Evolutionary conservation across 768 basidiomycete species (phyloP).

Genomic region (Boletus sp.): DNA sequence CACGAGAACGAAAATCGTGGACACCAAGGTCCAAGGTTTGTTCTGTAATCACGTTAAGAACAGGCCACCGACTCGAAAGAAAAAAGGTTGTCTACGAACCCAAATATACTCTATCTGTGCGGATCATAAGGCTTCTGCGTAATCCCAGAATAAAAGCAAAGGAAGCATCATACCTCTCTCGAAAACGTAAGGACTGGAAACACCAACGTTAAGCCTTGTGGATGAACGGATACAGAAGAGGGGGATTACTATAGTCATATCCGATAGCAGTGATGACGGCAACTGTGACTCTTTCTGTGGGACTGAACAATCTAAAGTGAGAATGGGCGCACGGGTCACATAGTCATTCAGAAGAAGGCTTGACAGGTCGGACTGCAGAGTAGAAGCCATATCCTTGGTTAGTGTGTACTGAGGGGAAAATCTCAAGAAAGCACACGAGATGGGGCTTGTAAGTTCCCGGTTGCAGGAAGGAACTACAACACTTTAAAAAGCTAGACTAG

Average conservation of each 20-base stretch:
- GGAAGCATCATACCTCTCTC: not conserved
- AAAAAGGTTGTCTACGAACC: not conserved
- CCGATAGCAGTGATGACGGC: not conserved
- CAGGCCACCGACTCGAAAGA: not conserved
- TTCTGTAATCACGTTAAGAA: not conserved
- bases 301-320: not conserved
- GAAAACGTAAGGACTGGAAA: not conserved
- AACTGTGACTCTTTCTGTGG: not conserved
- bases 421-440: not conserved
- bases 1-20: not conserved
- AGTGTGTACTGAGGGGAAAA: too few species aligned
- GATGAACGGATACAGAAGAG: too few species aligned
- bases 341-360: not conserved
- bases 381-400: not conserved
- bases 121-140: not conserved
- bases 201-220: not conserved
- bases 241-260: slow-evolving; percentile 3
- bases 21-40: not conserved
- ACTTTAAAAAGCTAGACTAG: too few species aligned
- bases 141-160: not conserved
- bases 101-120: slow-evolving; percentile 6
- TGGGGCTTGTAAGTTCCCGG: not conserved
- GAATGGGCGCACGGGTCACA: not conserved
- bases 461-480: too few species aligned
- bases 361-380: not conserved